Evolutionary conservation across 2,329 filamentous ascomycete genomes (phyloP).

Genomic region (Pezizomycotina sp.): DNA sequence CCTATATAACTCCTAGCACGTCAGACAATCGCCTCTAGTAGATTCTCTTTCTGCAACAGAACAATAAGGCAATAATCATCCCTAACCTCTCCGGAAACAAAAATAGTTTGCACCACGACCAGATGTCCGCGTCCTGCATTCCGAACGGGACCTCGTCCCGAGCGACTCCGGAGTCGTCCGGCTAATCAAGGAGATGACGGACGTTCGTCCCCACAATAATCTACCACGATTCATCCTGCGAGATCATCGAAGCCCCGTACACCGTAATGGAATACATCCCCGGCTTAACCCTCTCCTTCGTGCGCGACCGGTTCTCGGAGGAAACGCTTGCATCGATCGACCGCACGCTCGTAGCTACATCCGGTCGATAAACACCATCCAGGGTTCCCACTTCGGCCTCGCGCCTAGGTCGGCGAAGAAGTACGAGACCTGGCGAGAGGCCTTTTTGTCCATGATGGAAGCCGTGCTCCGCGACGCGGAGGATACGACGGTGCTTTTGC

Average conservation of each 20-base stretch:
- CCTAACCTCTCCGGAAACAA: too few relatives aligned
- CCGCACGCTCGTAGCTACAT: conserved; percentile 25
- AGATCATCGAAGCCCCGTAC: conserved; percentile 21
- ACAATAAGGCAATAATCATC: too few relatives aligned
- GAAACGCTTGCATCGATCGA: conserved; percentile 18
- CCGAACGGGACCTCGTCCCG: conserved; percentile 19
- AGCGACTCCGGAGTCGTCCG: conserved; percentile 20
- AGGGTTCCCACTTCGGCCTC: conserved; percentile 11
- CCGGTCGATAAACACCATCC: conserved; percentile 11
- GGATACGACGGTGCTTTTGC: conserved; percentile 42
- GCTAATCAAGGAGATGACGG: conserved; percentile 13
- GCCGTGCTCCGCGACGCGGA: conserved; percentile 43
- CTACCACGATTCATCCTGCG: conserved; percentile 17
- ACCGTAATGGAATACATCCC: conserved; percentile 22
- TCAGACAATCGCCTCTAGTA: too few relatives aligned
- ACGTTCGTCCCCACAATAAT: conserved; percentile 20
- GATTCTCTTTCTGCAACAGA: too few relatives aligned
- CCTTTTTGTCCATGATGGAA: conserved; percentile 43
- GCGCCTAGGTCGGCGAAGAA: conserved; percentile 24
- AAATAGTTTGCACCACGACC: conserved; percentile 20
- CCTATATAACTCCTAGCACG: too few relatives aligned
- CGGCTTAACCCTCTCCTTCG: conserved; percentile 18
- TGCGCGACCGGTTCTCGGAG: conserved; percentile 15
- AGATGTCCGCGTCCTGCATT: conserved; percentile 22
- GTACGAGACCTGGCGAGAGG: conserved; percentile 37